Base-by-base conservation (phyloP, 441 rosid genomes). In the Cnidoscolus chayamansa region DNA sequence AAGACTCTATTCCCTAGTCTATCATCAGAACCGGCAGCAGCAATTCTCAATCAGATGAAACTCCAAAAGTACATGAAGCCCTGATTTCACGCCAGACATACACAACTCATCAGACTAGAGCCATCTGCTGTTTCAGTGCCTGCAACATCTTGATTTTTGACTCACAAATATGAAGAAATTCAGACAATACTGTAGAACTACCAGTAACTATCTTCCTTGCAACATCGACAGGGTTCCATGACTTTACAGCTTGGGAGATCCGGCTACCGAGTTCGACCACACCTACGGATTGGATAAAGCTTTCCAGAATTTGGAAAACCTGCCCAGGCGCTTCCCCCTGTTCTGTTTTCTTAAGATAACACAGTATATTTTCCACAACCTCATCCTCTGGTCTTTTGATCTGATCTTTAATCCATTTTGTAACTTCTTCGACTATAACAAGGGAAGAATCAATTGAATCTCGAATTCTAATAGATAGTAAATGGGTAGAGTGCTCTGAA, bases 321-420 rank as follows among this genome's bases (percentile, higher is more conserved):
- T 77, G 78, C 70, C 97, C 97, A 1, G 97, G 91, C 68, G 91
- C 94, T 72, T 81, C 86, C 17, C 78, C 83, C 5, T 74, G 77
- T 63, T 57, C 89, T 37, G 79, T 79, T 67, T 67, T 80, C 74
- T 72, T 65, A 71, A 91, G 76, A 58, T 86, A 84, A 40, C 86
- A 81, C 15, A 87, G 80, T 59, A 82, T 74, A 58, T 15, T 70
- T 61, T 90, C 97, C 75, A 88, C 55, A 47, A 80, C 78, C 60
- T 79, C 88, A 80, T 87, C 89, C 76, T 89, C 93, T 49, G 86
- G 70, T 75, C 66, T 76, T 72, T 81, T 83, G 55, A 86, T 77
- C 70, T 81, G 87, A 66, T 78, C 80, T 65, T 70, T 78, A 56
- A 84, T 63, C 90, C 90, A 88, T 70, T 78, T 81, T 30, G 84